Conservation (phyloP, 1,284 basidiomycete genomes). For the Ganoderma multipileum region DNA sequence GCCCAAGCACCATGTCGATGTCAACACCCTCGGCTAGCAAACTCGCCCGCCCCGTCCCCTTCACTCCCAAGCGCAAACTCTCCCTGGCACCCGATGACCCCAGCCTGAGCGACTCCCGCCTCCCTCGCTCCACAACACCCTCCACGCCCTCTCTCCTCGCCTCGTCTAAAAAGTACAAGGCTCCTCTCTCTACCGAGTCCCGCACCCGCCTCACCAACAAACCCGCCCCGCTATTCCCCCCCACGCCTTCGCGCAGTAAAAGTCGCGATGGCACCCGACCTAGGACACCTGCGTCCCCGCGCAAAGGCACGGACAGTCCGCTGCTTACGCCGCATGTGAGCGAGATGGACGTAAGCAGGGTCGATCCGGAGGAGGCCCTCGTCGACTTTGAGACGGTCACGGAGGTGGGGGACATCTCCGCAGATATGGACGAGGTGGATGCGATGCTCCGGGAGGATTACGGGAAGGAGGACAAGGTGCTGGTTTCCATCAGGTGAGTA, state of each 20-base stretch:
- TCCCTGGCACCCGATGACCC: slow-evolving; percentile 42
- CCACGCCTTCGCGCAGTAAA: slow-evolving; percentile 56
- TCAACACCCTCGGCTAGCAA: slow-evolving; percentile 34
- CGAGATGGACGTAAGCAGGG: slow-evolving; percentile 78
- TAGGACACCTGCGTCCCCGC: slow-evolving; percentile 49
- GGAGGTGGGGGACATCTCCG: slow-evolving; percentile 70
- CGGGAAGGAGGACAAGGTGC: slow-evolving; percentile 82
- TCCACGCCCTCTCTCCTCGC: slow-evolving; percentile 53
- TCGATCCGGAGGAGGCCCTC: slow-evolving; percentile 78
- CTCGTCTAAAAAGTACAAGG: slow-evolving; percentile 72
- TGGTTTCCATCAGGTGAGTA: slow-evolving; percentile 83
- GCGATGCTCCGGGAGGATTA: slow-evolving; percentile 55
- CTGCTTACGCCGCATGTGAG: slow-evolving; percentile 54
- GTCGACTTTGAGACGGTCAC: slow-evolving; percentile 72
- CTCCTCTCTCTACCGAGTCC: slow-evolving; percentile 66
- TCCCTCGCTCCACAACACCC: slow-evolving; percentile 43
- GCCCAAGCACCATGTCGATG: slow-evolving; percentile 30
- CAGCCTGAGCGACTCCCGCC: slow-evolving; percentile 20
- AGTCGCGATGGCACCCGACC: slow-evolving; percentile 48
- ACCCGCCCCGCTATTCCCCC: slow-evolving; percentile 53
- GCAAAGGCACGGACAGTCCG: slow-evolving; percentile 53
- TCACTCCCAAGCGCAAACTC: slow-evolving; percentile 62
- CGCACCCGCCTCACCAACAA: slow-evolving; percentile 48
- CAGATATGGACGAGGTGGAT: slow-evolving; percentile 60
- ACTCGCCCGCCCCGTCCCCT: slow-evolving; percentile 44